Percentiles rank a stretch among this genome's conserved stretches.
Conservation (phyloP, 2,329 filamentous ascomycete species). For the Taxawa tesnikishii region DNA sequence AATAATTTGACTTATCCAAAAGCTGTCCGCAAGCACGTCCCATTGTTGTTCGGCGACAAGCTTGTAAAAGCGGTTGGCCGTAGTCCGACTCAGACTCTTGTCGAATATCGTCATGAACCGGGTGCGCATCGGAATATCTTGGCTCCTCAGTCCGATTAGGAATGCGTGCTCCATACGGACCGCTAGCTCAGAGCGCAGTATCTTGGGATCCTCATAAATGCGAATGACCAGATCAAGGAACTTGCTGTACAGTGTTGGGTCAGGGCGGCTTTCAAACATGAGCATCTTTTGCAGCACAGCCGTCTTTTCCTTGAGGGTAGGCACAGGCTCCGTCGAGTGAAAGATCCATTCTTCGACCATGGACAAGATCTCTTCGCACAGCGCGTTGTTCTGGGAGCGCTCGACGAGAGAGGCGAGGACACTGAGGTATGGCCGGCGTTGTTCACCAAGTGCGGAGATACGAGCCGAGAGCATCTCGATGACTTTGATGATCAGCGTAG, state of each 20-base stretch:
- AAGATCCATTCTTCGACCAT: constrained; percentile 98
- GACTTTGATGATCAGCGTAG: constrained; percentile 83
- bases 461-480: constrained; percentile 85
- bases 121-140: constrained; percentile 93
- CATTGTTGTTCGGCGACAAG: constrained; percentile 89
- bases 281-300: constrained; percentile 99
- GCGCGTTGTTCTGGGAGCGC: constrained; percentile 72
- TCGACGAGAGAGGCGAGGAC: constrained; percentile 91
- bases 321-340: constrained; percentile 85
- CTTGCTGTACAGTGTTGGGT: constrained; percentile 76
- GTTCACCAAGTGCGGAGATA: constrained; percentile 87
- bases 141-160: constrained; percentile 82
- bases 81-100: constrained; percentile 83
- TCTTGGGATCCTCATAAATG: constrained; percentile 96
- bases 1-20: constrained; percentile 92
- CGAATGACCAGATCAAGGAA: constrained; percentile 94
- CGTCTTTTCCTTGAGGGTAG: constrained; percentile 96
- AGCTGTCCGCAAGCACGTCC: constrained; percentile 89
- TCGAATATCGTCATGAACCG: constrained; percentile 96
- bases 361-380: constrained; percentile 84
- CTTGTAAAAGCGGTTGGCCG: constrained; percentile 78
- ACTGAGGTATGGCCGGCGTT: constrained; percentile 83
- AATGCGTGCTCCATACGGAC: constrained; percentile 98
- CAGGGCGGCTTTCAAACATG: constrained; percentile 75
- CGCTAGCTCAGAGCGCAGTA: constrained; percentile 86